A percentile compares a stretch with the other conserved stretches of the same genome.
Conservation (phyloP, 495 filamentous ascomycete genomes). For the Penicillium bialowiezense region DNA sequence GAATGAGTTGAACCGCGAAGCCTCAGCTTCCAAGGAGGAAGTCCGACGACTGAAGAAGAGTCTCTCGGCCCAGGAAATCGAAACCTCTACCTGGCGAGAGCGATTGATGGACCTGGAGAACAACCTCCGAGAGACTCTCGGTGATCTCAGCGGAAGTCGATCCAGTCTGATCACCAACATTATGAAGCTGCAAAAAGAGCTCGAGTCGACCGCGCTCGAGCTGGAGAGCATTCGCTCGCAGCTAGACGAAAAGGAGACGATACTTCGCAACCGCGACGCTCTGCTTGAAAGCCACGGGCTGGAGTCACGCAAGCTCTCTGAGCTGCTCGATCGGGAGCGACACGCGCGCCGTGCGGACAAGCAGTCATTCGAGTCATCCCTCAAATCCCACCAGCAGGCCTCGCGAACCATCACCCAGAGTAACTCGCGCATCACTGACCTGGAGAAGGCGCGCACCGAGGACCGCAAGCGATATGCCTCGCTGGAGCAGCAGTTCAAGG, state of each 20-base stretch:
- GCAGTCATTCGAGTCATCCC: slow-evolving; percentile 79
- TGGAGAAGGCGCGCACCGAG: slow-evolving; percentile 69
- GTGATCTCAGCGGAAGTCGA: slow-evolving; percentile 82
- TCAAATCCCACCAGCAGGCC: slow-evolving; percentile 81
- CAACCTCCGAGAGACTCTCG: slow-evolving; percentile 77
- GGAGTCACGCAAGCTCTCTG: slow-evolving; percentile 78
- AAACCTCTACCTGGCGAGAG: slow-evolving; percentile 85
- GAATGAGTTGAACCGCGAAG: slow-evolving; percentile 81
- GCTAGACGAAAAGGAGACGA: slow-evolving; percentile 79
- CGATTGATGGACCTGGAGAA: slow-evolving; percentile 84
- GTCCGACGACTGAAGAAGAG: slow-evolving; percentile 73
- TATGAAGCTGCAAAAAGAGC: slow-evolving; percentile 79
- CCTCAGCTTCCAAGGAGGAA: slow-evolving; percentile 81
- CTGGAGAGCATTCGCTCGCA: slow-evolving; percentile 73
- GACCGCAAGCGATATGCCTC: slow-evolving; percentile 71
- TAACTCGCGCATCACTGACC: slow-evolving; percentile 77
- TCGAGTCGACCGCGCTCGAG: slow-evolving; percentile 77
- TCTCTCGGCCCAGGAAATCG: slow-evolving; percentile 79
- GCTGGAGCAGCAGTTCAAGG: slow-evolving; percentile 75
- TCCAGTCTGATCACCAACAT: slow-evolving; percentile 84
- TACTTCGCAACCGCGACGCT: slow-evolving; percentile 86
- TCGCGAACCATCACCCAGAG: slow-evolving; percentile 78
- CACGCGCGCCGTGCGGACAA: slow-evolving; percentile 79
- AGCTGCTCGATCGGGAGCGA: slow-evolving; percentile 89
- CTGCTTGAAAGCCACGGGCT: slow-evolving; percentile 87